Conservation (phyloP, 208 protist species). For the Acanthamoeba pearcei region DNA sequence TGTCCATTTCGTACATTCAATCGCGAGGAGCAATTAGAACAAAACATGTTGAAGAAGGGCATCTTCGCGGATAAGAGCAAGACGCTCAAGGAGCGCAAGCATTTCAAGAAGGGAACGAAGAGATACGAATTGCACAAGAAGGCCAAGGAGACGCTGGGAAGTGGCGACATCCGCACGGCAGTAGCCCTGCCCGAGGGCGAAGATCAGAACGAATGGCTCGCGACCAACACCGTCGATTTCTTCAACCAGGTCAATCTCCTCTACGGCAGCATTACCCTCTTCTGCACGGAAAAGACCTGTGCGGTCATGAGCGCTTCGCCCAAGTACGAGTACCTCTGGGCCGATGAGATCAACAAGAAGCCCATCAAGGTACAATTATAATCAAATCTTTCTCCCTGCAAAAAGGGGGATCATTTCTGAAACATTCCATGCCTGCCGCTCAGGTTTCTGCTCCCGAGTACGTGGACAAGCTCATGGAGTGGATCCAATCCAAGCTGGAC, state of each 20-base stretch:
- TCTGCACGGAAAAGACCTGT: constrained; percentile 97
- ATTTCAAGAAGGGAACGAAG: constrained; percentile 96
- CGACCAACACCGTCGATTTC: constrained; percentile 98
- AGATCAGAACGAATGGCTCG: constrained; percentile 98
- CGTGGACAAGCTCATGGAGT: constrained; percentile 98
- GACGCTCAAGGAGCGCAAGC: constrained; percentile 96
- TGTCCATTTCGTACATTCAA: not conserved
- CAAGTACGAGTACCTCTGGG: constrained; percentile 98
- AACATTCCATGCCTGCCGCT: constrained; percentile 88
- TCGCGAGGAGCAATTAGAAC: not conserved
- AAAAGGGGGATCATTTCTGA: not conserved
- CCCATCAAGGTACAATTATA: constrained; percentile 78
- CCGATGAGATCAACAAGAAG: constrained; percentile 91
- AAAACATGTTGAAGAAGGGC: constrained; percentile 63
- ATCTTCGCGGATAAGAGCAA: constrained; percentile 87
- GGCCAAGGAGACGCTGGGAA: constrained; percentile 87
- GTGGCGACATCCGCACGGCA: constrained; percentile 94
- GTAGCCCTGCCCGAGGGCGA: constrained; percentile 97
- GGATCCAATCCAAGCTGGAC: constrained; percentile 97
- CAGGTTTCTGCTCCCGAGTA: constrained; percentile 97
- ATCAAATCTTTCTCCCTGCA: not conserved
- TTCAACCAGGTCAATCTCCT: constrained; percentile 99
- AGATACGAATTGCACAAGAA: constrained; percentile 96
- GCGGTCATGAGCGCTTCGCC: constrained; percentile 97
- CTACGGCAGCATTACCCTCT: constrained; percentile 99